Base-by-base conservation (phyloP, 2,329 filamentous ascomycete species). In the Fusarium decemcellulare region DNA sequence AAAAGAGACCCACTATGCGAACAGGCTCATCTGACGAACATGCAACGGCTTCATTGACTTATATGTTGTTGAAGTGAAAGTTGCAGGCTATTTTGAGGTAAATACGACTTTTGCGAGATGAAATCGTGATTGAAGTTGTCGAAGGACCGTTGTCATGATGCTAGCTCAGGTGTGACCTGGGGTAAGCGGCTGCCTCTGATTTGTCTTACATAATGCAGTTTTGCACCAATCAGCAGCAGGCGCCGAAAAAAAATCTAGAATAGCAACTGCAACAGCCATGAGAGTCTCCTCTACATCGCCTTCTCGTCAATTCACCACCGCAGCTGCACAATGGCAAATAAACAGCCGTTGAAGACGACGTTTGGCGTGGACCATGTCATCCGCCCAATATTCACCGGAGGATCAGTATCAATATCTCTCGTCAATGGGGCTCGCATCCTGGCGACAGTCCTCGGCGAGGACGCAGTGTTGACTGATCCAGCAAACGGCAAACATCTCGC, bases 301-400 rank as follows among this genome's bases (percentile, higher is more conserved):
- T 64, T 57, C 59, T 66, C 46, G 54, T 62, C 57, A 61, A 65
- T 29, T 70, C 50, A 29, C 16, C 57, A 47, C 43, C 61, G 64
- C 61, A 70, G 53, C 61, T 44, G 37, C 47, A 72, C 51, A 60
- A 80, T 92, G 90, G 87, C 90, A 59, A 87, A 82, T 65, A 90
- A 89, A 79, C 82, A 88, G 63, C 84, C 88, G 16, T 84, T 88
- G 73, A 97, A 94, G 85, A 98, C 94, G 61, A 97, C 95, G 5
- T 99, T 98, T 80, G 93, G 97, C 76, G 89, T 92, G 62, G 88
- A 88, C 70, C 90, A 92, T 76, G 93, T 94, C 50, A 92, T 99
- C 59, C 93, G 94, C 74, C 96, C 96, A 18, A 95, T 98, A 52
- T 98, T 96, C 78, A 97, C 95, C 2, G 96, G 96, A 58, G 96